Evolutionary conservation across 2,329 filamentous ascomycete species (phyloP), one percentile per base, ranked within the genome.

Genomic region (Exserohilum turcica): DNA sequence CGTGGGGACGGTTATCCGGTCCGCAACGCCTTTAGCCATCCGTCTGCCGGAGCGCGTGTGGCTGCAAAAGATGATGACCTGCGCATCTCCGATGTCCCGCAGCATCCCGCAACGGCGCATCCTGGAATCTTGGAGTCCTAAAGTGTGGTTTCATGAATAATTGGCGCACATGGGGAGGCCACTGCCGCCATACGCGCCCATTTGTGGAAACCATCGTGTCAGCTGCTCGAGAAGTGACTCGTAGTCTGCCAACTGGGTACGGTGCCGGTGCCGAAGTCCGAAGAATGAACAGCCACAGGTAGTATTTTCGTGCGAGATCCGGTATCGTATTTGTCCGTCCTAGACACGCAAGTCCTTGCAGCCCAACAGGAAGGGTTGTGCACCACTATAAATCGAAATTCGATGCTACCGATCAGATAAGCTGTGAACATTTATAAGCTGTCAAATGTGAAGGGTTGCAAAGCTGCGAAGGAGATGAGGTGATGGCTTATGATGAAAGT

Each of bases 11-110:
- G 69, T 55, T 65, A 52, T 57, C 61, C 68, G 71, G 68, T 60
- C 71, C 71, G 71, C 56, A 59, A 60, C 43, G 62, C 67, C 67
- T 65, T 72, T 63, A 64, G 46, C 60, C 64, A 65, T 43, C 39
- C 37, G 28, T 36, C 32, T 44, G 15, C 32, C 27, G 48, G 45
- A 40, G 32, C 38, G 42, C 16, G 29, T 31, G 31, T 24, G 21
- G 47, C 48, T 44, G 24, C 37, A 40, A 35, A 42, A 27, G 31
- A 40, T 18, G 37, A 35, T 29, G 29, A 44, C 12, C 21, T 32
- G 37, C 43, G 50, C 52, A 48, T 46, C 21, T 27, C 28, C 42
- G 47, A 36, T 43, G 52, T 50, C 48, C 31, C 15, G 27, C 39
- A 28, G 13, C 13, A 21, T 24, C 15, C 36, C 13, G 33, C 33